These are phyloP conservation scores for Beta lomatogona DNA, from an alignment of 179 eudicot species.

Conservation along the genomic window DNA sequence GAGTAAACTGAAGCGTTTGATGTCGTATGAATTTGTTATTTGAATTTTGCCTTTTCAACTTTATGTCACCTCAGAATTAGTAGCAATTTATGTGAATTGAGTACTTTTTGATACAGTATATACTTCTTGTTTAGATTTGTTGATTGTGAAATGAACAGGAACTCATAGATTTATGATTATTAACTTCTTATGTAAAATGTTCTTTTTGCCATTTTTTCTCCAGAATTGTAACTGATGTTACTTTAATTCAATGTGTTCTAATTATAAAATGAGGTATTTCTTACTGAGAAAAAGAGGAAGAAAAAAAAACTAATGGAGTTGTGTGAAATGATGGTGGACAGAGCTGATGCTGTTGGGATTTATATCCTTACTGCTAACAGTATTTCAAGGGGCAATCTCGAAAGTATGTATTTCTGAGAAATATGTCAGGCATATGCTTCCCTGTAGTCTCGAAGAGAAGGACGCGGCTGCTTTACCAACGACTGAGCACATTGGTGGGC, in stretches of 20 bases:
- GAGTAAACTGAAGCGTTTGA: not conserved
- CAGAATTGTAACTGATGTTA: not conserved
- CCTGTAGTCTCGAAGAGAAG: slow-evolving; percentile 44
- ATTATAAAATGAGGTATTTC: not conserved
- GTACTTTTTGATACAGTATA: not conserved
- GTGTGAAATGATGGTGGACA: slow-evolving; percentile 32
- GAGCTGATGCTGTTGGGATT: slow-evolving; percentile 96
- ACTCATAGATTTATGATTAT: not conserved
- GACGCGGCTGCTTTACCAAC: not conserved
- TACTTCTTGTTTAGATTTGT: not conserved
- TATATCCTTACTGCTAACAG: slow-evolving; percentile 81
- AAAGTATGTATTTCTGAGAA: slow-evolving; percentile 59
- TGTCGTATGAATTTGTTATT: not conserved
- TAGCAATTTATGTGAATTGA: slow-evolving; percentile 2
- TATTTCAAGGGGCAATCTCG: slow-evolving; percentile 61
- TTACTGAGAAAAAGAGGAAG: too few species aligned
- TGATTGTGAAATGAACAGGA: not conserved
- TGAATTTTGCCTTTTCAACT: not conserved
- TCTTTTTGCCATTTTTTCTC: not conserved
- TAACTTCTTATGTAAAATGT: not conserved
- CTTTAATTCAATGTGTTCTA: not conserved
- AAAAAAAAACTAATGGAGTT: slow-evolving; percentile 11
- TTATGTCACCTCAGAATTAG: not conserved
- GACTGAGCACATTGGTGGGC: slow-evolving; percentile 33
- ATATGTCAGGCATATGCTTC: slow-evolving; percentile 55